phyloP scores from a whole-genome alignment of 2,329 filamentous ascomycete genomes.

The Plectosphaerella sp. region DNA sequence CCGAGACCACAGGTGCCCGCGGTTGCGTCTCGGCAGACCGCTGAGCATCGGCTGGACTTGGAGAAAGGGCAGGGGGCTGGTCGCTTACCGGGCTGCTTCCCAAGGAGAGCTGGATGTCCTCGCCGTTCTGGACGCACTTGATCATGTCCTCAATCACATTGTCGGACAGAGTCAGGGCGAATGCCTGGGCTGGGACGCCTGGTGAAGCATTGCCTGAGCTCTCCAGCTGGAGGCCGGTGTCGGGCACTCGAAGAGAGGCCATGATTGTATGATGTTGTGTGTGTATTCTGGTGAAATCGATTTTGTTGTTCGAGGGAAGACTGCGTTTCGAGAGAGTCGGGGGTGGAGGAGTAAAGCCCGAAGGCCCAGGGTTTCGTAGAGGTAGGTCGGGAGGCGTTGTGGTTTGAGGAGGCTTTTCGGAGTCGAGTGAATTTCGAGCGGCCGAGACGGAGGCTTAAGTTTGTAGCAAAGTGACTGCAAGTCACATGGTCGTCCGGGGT shows the following conservation, averaged over 20 bases:
- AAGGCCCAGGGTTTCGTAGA: neutral
- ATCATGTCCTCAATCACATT: conserved; percentile 60
- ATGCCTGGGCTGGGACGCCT: conserved; percentile 48
- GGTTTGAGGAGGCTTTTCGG: neutral
- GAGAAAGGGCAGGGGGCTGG: neutral
- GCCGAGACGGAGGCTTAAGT: neutral
- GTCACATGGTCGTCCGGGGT: neutral
- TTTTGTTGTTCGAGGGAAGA: neutral
- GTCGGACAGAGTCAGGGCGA: conserved; percentile 54
- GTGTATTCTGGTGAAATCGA: neutral
- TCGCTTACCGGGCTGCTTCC: conserved; percentile 55
- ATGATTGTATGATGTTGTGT: conserved; percentile 23
- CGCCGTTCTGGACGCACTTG: conserved; percentile 51
- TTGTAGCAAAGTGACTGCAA: neutral
- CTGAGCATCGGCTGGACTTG: neutral
- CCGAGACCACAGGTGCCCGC: neutral
- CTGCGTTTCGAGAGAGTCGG: neutral
- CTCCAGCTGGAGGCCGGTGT: conserved; percentile 53
- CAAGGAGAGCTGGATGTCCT: conserved; percentile 52
- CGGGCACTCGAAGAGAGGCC: conserved; percentile 52
- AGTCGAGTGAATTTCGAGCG: neutral
- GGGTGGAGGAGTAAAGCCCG: neutral
- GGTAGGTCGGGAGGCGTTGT: too few species aligned
- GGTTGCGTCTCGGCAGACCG: neutral
- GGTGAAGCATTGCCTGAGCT: conserved; percentile 24